phyloP scores from a whole-genome alignment of 768 basidiomycete genomes.

The Pisolithus albus region DNA sequence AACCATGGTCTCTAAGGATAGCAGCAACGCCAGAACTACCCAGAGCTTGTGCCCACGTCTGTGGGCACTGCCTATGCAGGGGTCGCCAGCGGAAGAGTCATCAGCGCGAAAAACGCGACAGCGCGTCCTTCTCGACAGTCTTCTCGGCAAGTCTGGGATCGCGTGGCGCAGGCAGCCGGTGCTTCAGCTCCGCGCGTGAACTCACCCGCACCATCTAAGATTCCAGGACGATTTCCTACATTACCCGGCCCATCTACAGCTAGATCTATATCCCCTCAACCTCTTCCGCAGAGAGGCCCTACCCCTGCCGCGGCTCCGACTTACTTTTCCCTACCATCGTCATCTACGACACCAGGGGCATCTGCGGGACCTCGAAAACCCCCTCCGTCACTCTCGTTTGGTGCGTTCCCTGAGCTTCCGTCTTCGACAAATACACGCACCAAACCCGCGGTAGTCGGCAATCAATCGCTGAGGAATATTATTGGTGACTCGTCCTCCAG shows the following conservation, averaged over 20 bases:
- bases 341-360: conserved; percentile 3
- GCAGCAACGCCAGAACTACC: conserved; percentile 82
- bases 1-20: neutral
- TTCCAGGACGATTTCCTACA: conserved; percentile 26
- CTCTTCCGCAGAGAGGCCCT: conserved; percentile 45
- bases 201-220: conserved; percentile 13
- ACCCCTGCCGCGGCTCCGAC: conserved; percentile 28
- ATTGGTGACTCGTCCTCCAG: conserved; percentile 40
- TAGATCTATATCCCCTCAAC: conserved; percentile 31
- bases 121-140: conserved; percentile 49
- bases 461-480: conserved; percentile 62
- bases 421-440: conserved; percentile 31
- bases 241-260: conserved; percentile 11
- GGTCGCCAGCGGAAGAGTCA: conserved; percentile 72
- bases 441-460: conserved; percentile 51
- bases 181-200: conserved; percentile 32
- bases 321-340: conserved; percentile 19
- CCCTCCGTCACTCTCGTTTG: conserved; percentile 42
- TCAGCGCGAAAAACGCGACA: conserved; percentile 78
- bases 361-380: neutral
- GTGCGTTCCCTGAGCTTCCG: conserved; percentile 69
- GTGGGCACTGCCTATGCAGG: conserved; percentile 67
- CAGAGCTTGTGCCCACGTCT: conserved; percentile 57
- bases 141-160: conserved; percentile 73
- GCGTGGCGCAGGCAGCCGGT: conserved; percentile 76